phyloP scores from a whole-genome alignment of 371 early-diverging fungal species.

The Mortierella sp. region DNA sequence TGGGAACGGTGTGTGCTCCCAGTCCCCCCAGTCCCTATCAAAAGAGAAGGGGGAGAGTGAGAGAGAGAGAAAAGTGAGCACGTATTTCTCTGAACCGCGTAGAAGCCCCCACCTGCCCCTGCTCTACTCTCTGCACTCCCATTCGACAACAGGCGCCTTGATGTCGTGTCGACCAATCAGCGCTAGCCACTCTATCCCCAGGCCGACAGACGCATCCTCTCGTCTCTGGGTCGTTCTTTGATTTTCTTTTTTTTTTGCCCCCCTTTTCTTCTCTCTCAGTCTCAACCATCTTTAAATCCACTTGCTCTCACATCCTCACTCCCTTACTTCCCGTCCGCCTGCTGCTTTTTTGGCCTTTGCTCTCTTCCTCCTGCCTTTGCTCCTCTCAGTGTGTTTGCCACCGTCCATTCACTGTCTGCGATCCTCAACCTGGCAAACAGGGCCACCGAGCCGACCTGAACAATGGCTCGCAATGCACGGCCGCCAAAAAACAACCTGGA shows the following conservation, averaged over 20 bases:
- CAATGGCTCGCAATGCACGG: constrained; percentile 31
- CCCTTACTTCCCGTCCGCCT: too few relatives aligned
- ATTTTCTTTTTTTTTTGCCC: neutral
- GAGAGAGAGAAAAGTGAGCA: neutral
- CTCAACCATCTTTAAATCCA: neutral
- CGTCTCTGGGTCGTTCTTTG: too few relatives aligned
- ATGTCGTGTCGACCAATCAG: constrained; percentile 27
- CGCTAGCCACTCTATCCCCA: constrained; percentile 30
- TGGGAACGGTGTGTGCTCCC: neutral
- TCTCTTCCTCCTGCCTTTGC: neutral
- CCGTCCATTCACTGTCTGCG: neutral
- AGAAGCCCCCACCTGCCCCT: constrained; percentile 23
- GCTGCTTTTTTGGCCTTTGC: too few relatives aligned
- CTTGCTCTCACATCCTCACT: too few relatives aligned
- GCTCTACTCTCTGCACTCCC: constrained; percentile 14
- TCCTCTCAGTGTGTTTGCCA: neutral
- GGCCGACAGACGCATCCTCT: too few relatives aligned
- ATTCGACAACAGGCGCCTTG: neutral
- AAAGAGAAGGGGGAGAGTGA: neutral
- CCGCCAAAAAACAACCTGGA: constrained; percentile 43
- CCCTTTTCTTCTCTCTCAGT: neutral
- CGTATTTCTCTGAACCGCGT: neutral
- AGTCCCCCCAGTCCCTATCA: neutral
- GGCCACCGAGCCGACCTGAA: neutral
- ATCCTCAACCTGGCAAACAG: too few relatives aligned